Evolutionary conservation across 2,329 filamentous ascomycete genomes (phyloP).

Genomic region (Fusarium staphyleae): DNA sequence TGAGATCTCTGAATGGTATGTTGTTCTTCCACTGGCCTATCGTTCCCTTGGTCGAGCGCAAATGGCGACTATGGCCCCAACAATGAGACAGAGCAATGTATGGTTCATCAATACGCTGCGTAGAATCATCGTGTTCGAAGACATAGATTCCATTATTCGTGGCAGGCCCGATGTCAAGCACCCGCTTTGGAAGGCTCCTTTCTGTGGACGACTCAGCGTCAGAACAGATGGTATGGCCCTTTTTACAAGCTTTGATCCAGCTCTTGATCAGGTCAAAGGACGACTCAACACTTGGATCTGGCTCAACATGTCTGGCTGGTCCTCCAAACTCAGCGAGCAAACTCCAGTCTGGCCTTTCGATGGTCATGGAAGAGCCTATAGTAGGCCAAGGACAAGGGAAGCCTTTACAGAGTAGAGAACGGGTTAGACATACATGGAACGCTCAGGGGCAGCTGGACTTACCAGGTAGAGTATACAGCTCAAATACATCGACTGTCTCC

Average conservation of each 20-base stretch:
- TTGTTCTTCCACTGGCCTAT: constrained; percentile 28
- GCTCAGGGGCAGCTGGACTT: not conserved
- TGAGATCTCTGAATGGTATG: constrained; percentile 23
- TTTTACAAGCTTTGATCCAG: constrained; percentile 31
- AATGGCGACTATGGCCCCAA: constrained; percentile 28
- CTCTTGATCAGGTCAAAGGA: constrained; percentile 23
- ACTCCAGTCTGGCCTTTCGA: constrained; percentile 14
- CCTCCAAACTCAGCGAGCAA: constrained; percentile 13
- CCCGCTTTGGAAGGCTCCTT: constrained; percentile 29
- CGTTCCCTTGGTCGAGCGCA: constrained; percentile 18
- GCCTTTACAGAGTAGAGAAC: not conserved
- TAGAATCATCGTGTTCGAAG: constrained; percentile 19
- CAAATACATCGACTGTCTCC: constrained; percentile 12
- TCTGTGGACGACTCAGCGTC: constrained; percentile 15
- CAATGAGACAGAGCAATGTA: constrained; percentile 38
- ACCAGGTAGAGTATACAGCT: constrained; percentile 34
- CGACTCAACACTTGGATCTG: constrained; percentile 15
- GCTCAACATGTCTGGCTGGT: constrained; percentile 19
- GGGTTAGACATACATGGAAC: too few species aligned
- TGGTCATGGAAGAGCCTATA: constrained; percentile 24
- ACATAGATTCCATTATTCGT: constrained; percentile 30
- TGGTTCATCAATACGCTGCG: constrained; percentile 2
- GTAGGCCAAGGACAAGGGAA: constrained; percentile 29
- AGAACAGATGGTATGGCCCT: constrained; percentile 17
- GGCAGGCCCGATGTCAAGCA: constrained; percentile 25